Evolutionary conservation across 306 rosid genomes (phyloP).

Genomic region (Acmispon strigosus): DNA sequence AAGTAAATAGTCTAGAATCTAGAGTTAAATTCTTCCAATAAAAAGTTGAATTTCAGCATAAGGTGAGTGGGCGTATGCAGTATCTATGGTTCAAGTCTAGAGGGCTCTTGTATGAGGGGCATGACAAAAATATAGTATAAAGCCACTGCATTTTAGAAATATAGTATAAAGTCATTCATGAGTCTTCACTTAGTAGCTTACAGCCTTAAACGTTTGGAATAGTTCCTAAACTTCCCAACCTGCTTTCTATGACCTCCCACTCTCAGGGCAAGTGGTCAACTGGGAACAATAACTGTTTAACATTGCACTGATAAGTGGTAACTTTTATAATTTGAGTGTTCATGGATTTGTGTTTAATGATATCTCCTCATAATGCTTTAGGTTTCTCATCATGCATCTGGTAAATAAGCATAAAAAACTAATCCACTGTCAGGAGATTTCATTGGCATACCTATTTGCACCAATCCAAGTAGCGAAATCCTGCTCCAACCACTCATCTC

Average conservation of each 20-base stretch:
- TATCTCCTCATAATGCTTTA: neutral
- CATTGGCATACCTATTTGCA: slow-evolving; percentile 74
- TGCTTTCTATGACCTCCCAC: neutral
- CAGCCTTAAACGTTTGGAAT: too few species aligned
- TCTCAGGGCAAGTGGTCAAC: neutral
- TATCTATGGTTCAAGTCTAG: too few species aligned
- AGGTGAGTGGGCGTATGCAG: too few species aligned
- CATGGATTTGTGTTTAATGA: neutral
- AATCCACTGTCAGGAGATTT: neutral
- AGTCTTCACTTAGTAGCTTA: too few species aligned
- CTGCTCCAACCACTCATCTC: slow-evolving; percentile 87
- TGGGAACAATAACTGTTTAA: neutral
- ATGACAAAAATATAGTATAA: too few species aligned
- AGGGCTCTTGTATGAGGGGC: too few species aligned
- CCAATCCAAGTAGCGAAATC: slow-evolving; percentile 76
- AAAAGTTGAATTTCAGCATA: too few species aligned
- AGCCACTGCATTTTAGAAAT: too few species aligned
- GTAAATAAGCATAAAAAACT: neutral
- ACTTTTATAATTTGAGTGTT: neutral
- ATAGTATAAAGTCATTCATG: too few species aligned
- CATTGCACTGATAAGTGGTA: neutral
- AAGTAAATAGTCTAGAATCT: too few species aligned
- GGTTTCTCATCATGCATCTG: neutral
- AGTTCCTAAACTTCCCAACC: neutral
- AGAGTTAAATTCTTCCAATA: too few species aligned